Percentiles rank a stretch among this genome's conserved stretches.
Conservation (phyloP, 1,139 yeast species). For the Sugiyamaella grinbergsii region DNA sequence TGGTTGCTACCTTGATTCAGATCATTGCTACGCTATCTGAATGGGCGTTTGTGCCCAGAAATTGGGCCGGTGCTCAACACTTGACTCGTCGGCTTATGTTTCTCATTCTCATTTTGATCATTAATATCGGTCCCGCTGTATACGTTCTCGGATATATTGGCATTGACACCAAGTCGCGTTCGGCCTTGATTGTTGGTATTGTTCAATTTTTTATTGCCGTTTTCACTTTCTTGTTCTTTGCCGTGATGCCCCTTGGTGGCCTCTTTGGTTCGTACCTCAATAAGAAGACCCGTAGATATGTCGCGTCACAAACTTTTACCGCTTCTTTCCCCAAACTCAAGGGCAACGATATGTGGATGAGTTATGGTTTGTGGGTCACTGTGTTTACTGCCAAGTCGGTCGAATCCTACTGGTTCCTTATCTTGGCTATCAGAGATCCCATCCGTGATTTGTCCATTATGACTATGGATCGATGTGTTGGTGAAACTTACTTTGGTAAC, state of each 20-base stretch:
- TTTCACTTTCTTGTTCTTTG: constrained; percentile 78
- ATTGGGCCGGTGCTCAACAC: constrained; percentile 99
- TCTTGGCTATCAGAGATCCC: constrained; percentile 90
- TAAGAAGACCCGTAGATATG: constrained; percentile 83
- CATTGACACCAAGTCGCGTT: constrained; percentile 62
- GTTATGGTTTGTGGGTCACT: constrained; percentile 84
- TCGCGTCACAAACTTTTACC: constrained; percentile 94
- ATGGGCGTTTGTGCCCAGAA: constrained; percentile 96
- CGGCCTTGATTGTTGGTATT: constrained; percentile 81
- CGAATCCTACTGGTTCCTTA: constrained; percentile 93
- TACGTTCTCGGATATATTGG: constrained; percentile 80
- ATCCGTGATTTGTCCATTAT: constrained; percentile 70
- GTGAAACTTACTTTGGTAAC: constrained; percentile 87
- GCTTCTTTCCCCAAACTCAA: constrained; percentile 80
- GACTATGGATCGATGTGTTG: constrained; percentile 70
- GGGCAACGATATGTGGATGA: constrained; percentile 96
- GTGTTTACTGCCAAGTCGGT: constrained; percentile 85
- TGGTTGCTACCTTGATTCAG: constrained; percentile 79
- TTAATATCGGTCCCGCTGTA: constrained; percentile 83
- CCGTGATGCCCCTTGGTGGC: constrained; percentile 97
- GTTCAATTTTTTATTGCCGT: constrained; percentile 90
- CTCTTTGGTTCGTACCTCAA: constrained; percentile 89
- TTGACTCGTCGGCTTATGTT: constrained; percentile 84
- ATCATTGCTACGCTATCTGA: constrained; percentile 86
- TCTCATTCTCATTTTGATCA: constrained; percentile 61